Base-by-base conservation (phyloP, 2,329 filamentous ascomycete genomes). In the Trichoderma atroviride region DNA sequence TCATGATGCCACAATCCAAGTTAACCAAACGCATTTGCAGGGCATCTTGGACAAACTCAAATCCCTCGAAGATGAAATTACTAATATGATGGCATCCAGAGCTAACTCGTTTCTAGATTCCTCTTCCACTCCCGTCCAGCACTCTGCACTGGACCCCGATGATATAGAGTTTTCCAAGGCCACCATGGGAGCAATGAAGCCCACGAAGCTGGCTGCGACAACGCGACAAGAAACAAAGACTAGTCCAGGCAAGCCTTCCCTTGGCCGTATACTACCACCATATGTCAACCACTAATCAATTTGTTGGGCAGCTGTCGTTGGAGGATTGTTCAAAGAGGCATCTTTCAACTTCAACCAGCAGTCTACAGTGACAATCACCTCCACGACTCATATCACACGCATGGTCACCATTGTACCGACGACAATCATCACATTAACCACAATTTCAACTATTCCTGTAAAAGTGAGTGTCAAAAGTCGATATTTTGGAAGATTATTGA, bases 21-120 rank as follows among this genome's bases (percentile, higher is more conserved):
- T 79, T 37, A 69, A 75, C 5, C 69, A 72, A 31, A 66, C 72
- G 29, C 72, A 73, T 24, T 58, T 79, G 6, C 59, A 73, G 5
- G 71, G 73, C 33, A 74, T 80, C 24, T 71, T 79, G 6, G 68
- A 73, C 52, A 76, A 77, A 68, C 74, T 79, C 58, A 72, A 75
- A 43, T 66, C 50, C 2, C 72, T 79, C 1, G 73, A 78, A 65
- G 68, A 73, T 22, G 74, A 79, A 70, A 75, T 79, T 19, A 66
- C 70, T 27, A 70, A 52, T 22, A 71, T 79, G 73, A 58, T 80
- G 14, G 68, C 73, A 24, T 68, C 62, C 31, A 50, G n/a, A 29
- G 22, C 57, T 60, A 27, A 69, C 22, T 52, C 50, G 55, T 43
- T 52, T 40, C 19, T 43, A 63, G 19, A 47, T 10, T 59, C 43